These are phyloP conservation scores for Aspergillus eucalypticola DNA, from an alignment of 2,329 filamentous ascomycete species.

Conservation along the genomic window DNA sequence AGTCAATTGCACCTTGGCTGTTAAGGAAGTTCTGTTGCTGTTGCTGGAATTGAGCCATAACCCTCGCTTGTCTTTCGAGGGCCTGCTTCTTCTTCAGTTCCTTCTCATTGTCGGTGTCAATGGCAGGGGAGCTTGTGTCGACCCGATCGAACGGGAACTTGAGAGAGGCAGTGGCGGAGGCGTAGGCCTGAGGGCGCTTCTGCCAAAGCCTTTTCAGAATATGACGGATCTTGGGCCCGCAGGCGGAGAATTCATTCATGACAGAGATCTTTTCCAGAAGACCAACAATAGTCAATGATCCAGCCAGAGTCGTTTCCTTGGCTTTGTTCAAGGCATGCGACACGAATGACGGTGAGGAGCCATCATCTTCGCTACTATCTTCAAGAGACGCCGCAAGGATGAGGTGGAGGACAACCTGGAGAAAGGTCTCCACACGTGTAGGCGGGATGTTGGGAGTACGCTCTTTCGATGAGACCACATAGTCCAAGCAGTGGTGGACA, in stretches of 20 bases:
- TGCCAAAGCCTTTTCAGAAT: constrained; percentile 84
- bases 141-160: constrained; percentile 73
- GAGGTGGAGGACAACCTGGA: constrained; percentile 88
- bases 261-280: constrained; percentile 55
- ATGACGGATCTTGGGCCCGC: constrained; percentile 78
- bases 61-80: constrained; percentile 81
- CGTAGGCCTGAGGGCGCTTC: constrained; percentile 73
- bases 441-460: constrained; percentile 73
- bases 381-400: constrained; percentile 82
- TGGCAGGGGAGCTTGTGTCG: constrained; percentile 78
- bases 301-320: constrained; percentile 47
- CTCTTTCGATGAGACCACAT: constrained; percentile 69
- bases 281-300: constrained; percentile 52
- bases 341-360: constrained; percentile 66
- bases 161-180: constrained; percentile 61
- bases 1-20: constrained; percentile 82
- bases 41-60: constrained; percentile 98
- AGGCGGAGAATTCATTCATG: constrained; percentile 76
- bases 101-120: constrained; percentile 58
- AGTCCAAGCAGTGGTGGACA: constrained; percentile 83
- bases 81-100: constrained; percentile 90
- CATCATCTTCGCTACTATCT: constrained; percentile 65
- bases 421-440: constrained; percentile 84
- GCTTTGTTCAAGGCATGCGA: constrained; percentile 66
- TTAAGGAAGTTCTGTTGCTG: constrained; percentile 95